These are phyloP conservation scores for Aspergillus glaucus DNA, from an alignment of 2,329 filamentous ascomycete genomes.

Conservation along the genomic window DNA sequence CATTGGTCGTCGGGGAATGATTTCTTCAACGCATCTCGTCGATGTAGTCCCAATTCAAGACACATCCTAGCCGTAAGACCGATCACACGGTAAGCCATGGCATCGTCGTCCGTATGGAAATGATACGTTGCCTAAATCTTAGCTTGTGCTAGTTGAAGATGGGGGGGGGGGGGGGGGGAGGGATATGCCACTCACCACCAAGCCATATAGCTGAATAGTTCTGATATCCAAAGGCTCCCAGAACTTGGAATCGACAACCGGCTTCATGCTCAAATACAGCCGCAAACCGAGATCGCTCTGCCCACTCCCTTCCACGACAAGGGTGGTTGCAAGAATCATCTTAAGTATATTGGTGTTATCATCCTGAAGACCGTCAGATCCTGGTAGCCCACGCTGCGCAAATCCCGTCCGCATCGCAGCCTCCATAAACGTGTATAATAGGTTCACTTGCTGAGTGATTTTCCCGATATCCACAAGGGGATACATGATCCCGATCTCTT, in stretches of 20 bases:
- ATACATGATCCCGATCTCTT: conserved; percentile 90
- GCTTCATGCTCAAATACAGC: conserved; percentile 71
- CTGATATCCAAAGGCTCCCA: conserved; percentile 53
- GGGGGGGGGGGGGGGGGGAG: background rate
- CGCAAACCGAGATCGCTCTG: conserved; percentile 67
- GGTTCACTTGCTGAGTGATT: conserved; percentile 63
- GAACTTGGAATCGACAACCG: conserved; percentile 59
- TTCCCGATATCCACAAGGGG: conserved; percentile 71
- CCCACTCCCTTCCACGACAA: conserved; percentile 72
- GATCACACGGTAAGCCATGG: conserved; percentile 79
- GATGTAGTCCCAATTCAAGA: conserved; percentile 75
- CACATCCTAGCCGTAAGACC: conserved; percentile 76
- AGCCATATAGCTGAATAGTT: conserved; percentile 52
- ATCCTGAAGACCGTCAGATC: conserved; percentile 55
- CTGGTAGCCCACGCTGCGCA: conserved; percentile 48
- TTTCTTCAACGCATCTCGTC: conserved; percentile 63
- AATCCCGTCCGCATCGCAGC: conserved; percentile 55
- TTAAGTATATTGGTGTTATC: conserved; percentile 68
- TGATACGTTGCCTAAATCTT: conserved; percentile 61
- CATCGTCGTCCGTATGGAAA: conserved; percentile 80
- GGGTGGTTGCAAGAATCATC: conserved; percentile 70
- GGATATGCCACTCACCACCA: conserved; percentile 33
- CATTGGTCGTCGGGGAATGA: conserved; percentile 64
- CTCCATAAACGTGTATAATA: conserved; percentile 68
- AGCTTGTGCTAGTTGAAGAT: background rate